phyloP scores from a whole-genome alignment of 371 early-diverging fungal species.

The Circinella umbellata region DNA sequence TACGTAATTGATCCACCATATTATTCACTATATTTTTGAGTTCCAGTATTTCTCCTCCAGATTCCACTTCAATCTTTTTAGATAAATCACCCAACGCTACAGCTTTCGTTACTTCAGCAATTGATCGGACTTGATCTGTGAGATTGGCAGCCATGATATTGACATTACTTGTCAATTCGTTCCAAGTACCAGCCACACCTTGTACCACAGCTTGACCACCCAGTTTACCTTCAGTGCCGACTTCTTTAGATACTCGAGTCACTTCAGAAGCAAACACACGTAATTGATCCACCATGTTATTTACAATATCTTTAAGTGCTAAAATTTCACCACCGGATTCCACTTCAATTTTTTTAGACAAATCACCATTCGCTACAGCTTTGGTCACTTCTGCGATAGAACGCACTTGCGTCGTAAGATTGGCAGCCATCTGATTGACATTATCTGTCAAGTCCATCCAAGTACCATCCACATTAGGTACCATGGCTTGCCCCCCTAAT shows the following conservation, averaged over 20 bases:
- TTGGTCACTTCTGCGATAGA: constrained; percentile 55
- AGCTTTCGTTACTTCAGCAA: constrained; percentile 60
- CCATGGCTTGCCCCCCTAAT: constrained; percentile 36
- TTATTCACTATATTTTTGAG: constrained; percentile 40
- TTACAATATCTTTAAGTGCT: constrained; percentile 66
- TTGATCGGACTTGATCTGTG: constrained; percentile 58
- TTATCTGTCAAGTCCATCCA: constrained; percentile 55
- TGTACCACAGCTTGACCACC: constrained; percentile 50
- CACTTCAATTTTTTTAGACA: constrained; percentile 61
- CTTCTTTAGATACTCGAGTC: constrained; percentile 40
- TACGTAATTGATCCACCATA: constrained; percentile 48
- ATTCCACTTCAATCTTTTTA: constrained; percentile 34
- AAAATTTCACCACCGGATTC: constrained; percentile 69
- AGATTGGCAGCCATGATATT: constrained; percentile 64
- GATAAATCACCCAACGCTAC: constrained; percentile 60
- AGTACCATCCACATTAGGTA: constrained; percentile 46
- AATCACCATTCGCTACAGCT: constrained; percentile 59
- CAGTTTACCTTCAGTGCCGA: constrained; percentile 60
- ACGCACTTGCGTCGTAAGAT: constrained; percentile 51
- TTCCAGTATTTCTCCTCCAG: constrained; percentile 38
- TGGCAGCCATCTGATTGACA: constrained; percentile 50
- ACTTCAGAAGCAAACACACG: constrained; percentile 44
- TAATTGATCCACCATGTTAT: constrained; percentile 64
- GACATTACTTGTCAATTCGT: constrained; percentile 63
- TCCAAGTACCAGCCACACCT: constrained; percentile 64